phyloP scores from a whole-genome alignment of 2,329 filamentous ascomycete species.

The Colletotrichum karsti region DNA sequence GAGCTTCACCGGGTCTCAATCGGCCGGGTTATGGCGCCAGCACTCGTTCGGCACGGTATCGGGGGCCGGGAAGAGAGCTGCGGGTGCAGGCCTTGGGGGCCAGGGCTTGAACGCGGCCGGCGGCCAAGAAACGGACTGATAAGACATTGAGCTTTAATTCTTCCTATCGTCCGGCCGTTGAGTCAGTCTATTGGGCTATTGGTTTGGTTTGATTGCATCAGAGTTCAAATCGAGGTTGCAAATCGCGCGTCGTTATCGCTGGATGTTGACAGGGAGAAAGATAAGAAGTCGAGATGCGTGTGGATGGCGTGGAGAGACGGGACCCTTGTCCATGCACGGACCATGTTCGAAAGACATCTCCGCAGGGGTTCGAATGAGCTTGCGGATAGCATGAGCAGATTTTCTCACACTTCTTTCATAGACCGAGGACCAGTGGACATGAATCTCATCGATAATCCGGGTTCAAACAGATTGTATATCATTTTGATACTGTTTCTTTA shows the following conservation, averaged over 20 bases:
- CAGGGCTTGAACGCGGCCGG: constrained; percentile 5
- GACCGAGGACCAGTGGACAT: neutral
- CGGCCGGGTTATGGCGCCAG: neutral
- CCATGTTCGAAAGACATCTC: constrained; percentile 14
- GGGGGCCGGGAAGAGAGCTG: neutral
- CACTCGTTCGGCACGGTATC: neutral
- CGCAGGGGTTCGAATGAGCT: neutral
- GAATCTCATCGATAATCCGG: neutral
- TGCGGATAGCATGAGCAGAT: neutral
- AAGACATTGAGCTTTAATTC: neutral
- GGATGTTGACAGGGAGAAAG: constrained; percentile 18
- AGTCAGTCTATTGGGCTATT: constrained; percentile 5
- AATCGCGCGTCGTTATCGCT: constrained; percentile 13
- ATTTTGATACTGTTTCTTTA: no score
- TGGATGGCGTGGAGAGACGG: constrained; percentile 25
- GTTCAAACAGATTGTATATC: no score
- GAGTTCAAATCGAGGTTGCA: constrained; percentile 7
- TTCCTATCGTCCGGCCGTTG: neutral
- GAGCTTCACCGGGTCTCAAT: neutral
- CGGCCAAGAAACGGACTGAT: constrained; percentile 16
- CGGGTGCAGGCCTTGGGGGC: neutral
- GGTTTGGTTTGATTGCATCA: neutral
- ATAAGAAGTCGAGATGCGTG: constrained; percentile 26
- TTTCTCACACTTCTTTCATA: no score
- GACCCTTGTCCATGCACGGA: constrained; percentile 4